phyloP scores from a whole-genome alignment of 768 basidiomycete species.

The Leccinum fibrillosum region DNA sequence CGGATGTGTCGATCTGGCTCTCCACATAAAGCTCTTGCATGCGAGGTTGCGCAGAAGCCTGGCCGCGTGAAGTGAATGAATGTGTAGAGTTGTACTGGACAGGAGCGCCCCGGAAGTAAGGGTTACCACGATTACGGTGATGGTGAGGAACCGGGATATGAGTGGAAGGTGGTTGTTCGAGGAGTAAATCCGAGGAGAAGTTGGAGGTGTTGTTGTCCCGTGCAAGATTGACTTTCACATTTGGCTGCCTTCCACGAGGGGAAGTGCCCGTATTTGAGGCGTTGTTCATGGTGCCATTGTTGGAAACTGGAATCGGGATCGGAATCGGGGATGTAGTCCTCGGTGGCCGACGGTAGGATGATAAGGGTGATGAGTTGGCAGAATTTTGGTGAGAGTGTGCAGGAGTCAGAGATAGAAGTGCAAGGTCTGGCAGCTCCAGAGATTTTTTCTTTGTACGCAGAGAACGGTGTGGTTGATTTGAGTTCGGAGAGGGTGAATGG shows the following conservation, averaged over 20 bases:
- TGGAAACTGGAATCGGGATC: slow-evolving; percentile 40
- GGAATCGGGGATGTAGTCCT: slow-evolving; percentile 49
- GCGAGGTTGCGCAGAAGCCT: slow-evolving; percentile 34
- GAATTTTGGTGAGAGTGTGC: slow-evolving; percentile 35
- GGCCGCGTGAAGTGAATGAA: slow-evolving; percentile 37
- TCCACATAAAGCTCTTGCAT: slow-evolving; percentile 46
- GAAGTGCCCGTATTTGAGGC: slow-evolving; percentile 35
- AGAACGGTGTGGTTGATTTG: slow-evolving; percentile 52
- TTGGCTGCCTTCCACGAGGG: slow-evolving; percentile 32
- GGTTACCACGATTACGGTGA: slow-evolving; percentile 30
- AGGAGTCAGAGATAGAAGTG: slow-evolving; percentile 46
- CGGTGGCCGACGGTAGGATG: slow-evolving; percentile 36
- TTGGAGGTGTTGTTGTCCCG: slow-evolving; percentile 28
- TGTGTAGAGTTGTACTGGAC: slow-evolving; percentile 43
- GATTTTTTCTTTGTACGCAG: slow-evolving; percentile 68
- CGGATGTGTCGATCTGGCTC: slow-evolving; percentile 31
- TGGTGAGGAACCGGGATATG: slow-evolving; percentile 36
- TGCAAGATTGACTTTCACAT: slow-evolving; percentile 26
- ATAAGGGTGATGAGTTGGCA: slow-evolving; percentile 41
- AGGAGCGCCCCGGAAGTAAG: slow-evolving; percentile 34
- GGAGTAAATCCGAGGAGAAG: slow-evolving; percentile 37
- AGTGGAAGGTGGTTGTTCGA: slow-evolving; percentile 43
- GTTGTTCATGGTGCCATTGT: slow-evolving; percentile 37
- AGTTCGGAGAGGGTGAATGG: slow-evolving; percentile 39
- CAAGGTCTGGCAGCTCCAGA: slow-evolving; percentile 74